phyloP scores from a whole-genome alignment of 2,329 filamentous ascomycete species.

The Trichoderma lentiforme region DNA sequence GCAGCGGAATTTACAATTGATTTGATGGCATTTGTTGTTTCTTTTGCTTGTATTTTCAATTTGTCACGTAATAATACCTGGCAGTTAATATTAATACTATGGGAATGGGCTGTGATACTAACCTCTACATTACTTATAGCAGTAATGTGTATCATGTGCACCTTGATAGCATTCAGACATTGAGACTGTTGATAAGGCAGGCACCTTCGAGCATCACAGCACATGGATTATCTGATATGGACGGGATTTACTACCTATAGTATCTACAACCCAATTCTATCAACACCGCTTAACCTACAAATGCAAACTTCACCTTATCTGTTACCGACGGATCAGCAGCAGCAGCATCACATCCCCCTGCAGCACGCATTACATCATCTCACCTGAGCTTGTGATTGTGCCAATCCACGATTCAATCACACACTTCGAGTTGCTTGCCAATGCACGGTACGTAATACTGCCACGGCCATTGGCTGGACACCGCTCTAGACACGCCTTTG shows the following conservation, averaged over 20 bases:
- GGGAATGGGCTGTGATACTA: not conserved
- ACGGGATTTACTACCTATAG: too few relatives aligned
- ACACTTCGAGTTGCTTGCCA: not conserved
- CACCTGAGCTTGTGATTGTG: not conserved
- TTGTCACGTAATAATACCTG: not conserved
- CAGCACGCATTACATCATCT: not conserved
- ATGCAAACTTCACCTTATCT: not conserved
- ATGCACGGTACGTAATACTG: conserved; percentile 15
- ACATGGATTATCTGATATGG: not conserved
- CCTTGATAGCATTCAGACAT: not conserved
- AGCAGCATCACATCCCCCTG: not conserved
- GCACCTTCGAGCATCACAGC: not conserved
- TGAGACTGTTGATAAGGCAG: too few relatives aligned
- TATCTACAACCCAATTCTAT: too few relatives aligned
- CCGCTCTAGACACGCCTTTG: not conserved
- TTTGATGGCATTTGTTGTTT: not conserved
- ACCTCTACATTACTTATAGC: too few relatives aligned
- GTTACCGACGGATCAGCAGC: not conserved
- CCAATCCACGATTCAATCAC: not conserved
- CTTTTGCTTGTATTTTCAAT: not conserved
- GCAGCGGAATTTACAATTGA: not conserved
- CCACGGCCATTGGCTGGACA: not conserved
- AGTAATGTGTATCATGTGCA: not conserved
- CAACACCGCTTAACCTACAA: not conserved
- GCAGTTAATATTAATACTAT: not conserved